Base-by-base conservation (phyloP, 2,329 filamentous ascomycete genomes). In the Neofusicoccum parvum region DNA sequence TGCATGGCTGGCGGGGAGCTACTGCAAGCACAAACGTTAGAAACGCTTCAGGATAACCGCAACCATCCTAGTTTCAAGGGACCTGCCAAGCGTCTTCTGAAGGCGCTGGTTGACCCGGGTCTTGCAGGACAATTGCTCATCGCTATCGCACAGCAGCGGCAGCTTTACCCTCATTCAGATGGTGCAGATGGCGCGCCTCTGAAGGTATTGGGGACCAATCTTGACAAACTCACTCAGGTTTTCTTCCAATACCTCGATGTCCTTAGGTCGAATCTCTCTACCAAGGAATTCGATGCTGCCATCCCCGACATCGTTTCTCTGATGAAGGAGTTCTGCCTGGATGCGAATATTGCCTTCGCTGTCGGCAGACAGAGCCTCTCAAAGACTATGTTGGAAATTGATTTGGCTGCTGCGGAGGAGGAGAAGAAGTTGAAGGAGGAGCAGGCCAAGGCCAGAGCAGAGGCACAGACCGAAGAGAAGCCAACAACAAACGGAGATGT, bases 161-260 rank as follows among this genome's bases (percentile, higher is more conserved):
- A 96, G 74, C 88, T 90, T n/a, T 95, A 92, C 68, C 87, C 95
- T 27, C 96, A 90, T 78, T 88, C 88, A 46, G 80, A 90, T 1
- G 86, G 90, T 6, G 88, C 92, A 41, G 83, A 85, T 27, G 87
- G 90, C 66, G 89, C 91, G 0, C 93, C 96, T 67, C 88, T 97
- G 75, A 99, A 99, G 76, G 89, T 94, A 49, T 81, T 98, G 12
- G 91, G 92, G 2, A 92, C 92, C 60, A 89, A 97, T 69, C 86
- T 96, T 62, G 95, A 99, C 74, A 94, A 97, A 75, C 90, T 96
- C 20, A 92, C 97, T 70, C 87, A 91, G 67, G 90, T 94, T 9
- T 84, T 98, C 27, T 86, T 88, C 27, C 94, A 97, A 72, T 99
- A 96, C 73, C 84, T 98, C 17, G 95, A 98, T 72, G 85, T 97